Conservation (phyloP, 306 rosid genomes). For the Ziziphus jujuba region DNA sequence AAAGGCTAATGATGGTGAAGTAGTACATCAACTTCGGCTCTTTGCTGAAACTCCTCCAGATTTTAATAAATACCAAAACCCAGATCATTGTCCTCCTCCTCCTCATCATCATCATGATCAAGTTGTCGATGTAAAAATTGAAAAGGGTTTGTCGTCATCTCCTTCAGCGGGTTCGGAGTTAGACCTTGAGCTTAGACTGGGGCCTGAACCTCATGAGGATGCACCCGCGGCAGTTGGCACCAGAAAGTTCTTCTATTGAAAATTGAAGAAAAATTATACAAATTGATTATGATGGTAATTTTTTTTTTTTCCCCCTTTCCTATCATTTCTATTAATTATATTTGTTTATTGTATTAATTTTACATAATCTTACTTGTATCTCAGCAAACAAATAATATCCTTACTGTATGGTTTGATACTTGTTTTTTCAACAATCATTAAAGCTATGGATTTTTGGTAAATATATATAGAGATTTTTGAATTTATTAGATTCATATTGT, state of each 20-base stretch:
- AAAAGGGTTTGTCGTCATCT: slow-evolving; percentile 10
- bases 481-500: too few relatives aligned
- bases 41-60: slow-evolving; percentile 10
- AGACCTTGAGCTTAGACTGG: slow-evolving; percentile 90
- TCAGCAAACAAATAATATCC: too few relatives aligned
- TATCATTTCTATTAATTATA: background rate
- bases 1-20: too few relatives aligned
- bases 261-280: background rate
- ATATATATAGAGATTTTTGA: too few relatives aligned
- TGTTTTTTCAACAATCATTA: too few relatives aligned
- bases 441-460: too few relatives aligned
- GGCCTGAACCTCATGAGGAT: slow-evolving; percentile 57
- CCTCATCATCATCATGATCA: background rate
- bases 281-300: slow-evolving; percentile 12
- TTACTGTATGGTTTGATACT: background rate
- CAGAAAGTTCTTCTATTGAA: slow-evolving; percentile 65
- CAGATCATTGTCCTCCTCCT: too few relatives aligned
- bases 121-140: slow-evolving; percentile 15
- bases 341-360: background rate
- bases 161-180: slow-evolving; percentile 30
- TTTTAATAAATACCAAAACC: background rate
- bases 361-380: too few relatives aligned
- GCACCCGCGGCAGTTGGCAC: slow-evolving; percentile 44
- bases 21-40: slow-evolving; percentile 13
- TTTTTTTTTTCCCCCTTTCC: background rate